These are phyloP conservation scores for Geosiphon pyriformis DNA, from an alignment of 192 early-diverging fungal genomes.

Conservation along the genomic window DNA sequence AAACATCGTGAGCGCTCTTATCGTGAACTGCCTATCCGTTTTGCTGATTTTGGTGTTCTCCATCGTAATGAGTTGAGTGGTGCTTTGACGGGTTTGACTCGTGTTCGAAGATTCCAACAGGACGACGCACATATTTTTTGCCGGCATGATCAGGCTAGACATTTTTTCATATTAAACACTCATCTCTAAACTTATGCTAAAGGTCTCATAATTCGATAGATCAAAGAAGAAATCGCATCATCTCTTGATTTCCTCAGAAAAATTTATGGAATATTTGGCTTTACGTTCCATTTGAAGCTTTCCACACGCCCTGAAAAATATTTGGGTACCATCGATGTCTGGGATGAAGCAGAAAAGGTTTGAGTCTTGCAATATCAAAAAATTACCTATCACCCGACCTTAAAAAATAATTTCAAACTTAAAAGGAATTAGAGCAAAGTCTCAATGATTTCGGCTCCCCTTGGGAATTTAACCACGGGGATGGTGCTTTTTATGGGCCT, in stretches of 20 bases:
- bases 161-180: background rate
- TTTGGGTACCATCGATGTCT: constrained; percentile 82
- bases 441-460: constrained; percentile 71
- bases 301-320: constrained; percentile 97
- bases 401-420: background rate
- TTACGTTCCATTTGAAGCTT: constrained; percentile 83
- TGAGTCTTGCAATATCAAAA: background rate
- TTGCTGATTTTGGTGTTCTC: constrained; percentile 97
- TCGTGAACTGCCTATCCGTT: constrained; percentile 89
- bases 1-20: constrained; percentile 87
- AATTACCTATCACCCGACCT: too few species aligned
- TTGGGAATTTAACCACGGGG: constrained; percentile 90
- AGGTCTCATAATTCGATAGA: constrained; percentile 28
- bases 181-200: background rate
- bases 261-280: constrained; percentile 93
- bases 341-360: constrained; percentile 88
- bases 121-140: constrained; percentile 99
- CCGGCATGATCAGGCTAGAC: constrained; percentile 65
- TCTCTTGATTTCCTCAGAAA: constrained; percentile 85
- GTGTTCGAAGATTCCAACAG: constrained; percentile 98
- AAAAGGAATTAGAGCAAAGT: constrained; percentile 63
- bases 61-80: constrained; percentile 94
- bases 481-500: constrained; percentile 99
- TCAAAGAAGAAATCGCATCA: constrained; percentile 75
- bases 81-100: constrained; percentile 89